Conservation (phyloP, 1,139 yeast genomes). For the Taiozyma sp. region DNA sequence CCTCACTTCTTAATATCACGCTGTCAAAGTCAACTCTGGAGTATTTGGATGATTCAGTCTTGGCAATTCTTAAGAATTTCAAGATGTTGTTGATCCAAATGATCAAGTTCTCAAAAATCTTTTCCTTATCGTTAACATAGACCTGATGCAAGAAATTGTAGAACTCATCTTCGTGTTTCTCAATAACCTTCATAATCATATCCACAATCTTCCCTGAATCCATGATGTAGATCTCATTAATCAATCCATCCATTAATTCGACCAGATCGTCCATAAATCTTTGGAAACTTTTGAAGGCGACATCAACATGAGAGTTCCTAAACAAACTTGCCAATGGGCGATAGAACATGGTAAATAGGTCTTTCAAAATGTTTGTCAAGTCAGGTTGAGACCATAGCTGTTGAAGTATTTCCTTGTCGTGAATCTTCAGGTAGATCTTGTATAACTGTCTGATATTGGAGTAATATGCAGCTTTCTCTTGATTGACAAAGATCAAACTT, state of each 20-base stretch:
- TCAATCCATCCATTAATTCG: constrained; percentile 40
- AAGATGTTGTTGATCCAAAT: constrained; percentile 66
- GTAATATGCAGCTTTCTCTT: constrained; percentile 18
- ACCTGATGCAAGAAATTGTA: constrained; percentile 75
- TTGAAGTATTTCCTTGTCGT: constrained; percentile 71
- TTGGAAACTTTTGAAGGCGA: constrained; percentile 72
- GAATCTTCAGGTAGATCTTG: constrained; percentile 58
- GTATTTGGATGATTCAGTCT: constrained; percentile 25
- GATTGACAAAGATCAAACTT: constrained; percentile 13
- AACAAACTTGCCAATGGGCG: constrained; percentile 79
- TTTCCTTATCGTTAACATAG: constrained; percentile 67
- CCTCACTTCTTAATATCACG: constrained; percentile 23
- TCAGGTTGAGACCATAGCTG: constrained; percentile 85
- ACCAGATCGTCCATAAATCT: constrained; percentile 71
- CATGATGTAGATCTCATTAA: constrained; percentile 35
- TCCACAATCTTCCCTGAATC: constrained; percentile 57
- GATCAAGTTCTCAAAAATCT: constrained; percentile 64
- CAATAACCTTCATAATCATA: constrained; percentile 56
- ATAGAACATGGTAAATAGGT: constrained; percentile 71
- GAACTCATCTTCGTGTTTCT: constrained; percentile 64
- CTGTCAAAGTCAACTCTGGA: constrained; percentile 34
- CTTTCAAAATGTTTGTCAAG: constrained; percentile 64
- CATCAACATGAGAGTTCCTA: constrained; percentile 69
- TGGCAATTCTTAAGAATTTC: constrained; percentile 55
- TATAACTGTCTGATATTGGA: constrained; percentile 51